These are phyloP conservation scores for Tilletiopsis washingtonensis DNA, from an alignment of 1,284 basidiomycete species.

Conservation along the genomic window DNA sequence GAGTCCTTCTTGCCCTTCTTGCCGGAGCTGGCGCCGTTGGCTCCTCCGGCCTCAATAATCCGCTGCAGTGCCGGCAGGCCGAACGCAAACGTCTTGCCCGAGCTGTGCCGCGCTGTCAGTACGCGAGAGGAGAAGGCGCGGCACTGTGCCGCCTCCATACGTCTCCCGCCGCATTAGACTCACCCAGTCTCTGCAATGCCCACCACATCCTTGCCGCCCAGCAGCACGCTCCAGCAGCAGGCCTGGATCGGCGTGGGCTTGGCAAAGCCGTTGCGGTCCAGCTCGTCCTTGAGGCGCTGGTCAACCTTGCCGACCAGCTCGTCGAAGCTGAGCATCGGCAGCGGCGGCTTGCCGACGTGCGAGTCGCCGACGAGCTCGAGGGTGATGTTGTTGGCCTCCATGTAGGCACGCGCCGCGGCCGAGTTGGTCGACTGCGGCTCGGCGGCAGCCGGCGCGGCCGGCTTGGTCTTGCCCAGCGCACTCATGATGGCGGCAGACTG, in stretches of 20 bases:
- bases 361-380: slow-evolving; percentile 48
- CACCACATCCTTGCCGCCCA: slow-evolving; percentile 77
- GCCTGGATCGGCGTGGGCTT: slow-evolving; percentile 93
- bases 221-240: slow-evolving; percentile 84
- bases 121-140: no score
- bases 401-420: slow-evolving; percentile 32
- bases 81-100: slow-evolving; percentile 91
- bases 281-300: slow-evolving; percentile 53
- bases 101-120: slow-evolving; percentile 14
- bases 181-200: slow-evolving; percentile 96
- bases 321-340: slow-evolving; percentile 65
- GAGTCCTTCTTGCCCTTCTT: slow-evolving; percentile 29
- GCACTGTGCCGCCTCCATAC: no score
- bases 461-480: slow-evolving; percentile 44
- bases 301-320: slow-evolving; percentile 63
- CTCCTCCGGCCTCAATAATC: slow-evolving; percentile 51
- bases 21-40: slow-evolving; percentile 6
- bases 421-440: slow-evolving; percentile 32
- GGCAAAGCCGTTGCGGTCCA: slow-evolving; percentile 64
- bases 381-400: slow-evolving; percentile 43
- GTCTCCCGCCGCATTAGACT: no score
- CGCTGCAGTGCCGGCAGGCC: slow-evolving; percentile 77
- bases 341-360: slow-evolving; percentile 49
- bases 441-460: slow-evolving; percentile 22
- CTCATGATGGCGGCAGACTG: slow-evolving; percentile 14